These are phyloP conservation scores for Cephaloascus fragrans DNA, from an alignment of 805 yeast species.

Conservation along the genomic window DNA sequence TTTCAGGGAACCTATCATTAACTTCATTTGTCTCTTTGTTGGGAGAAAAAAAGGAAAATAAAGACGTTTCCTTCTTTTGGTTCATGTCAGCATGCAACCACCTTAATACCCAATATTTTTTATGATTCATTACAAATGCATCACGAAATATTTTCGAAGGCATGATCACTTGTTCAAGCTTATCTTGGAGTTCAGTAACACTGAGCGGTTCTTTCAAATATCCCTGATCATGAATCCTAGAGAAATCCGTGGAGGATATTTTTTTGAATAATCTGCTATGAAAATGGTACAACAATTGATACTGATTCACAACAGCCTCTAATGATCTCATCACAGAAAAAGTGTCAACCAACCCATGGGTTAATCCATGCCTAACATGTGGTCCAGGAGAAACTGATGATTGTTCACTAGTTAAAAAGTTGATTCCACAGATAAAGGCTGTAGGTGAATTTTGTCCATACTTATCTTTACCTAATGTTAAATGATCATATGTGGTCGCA, in stretches of 20 bases:
- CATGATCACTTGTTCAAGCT: conserved; percentile 4
- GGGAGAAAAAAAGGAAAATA: conserved; percentile 1
- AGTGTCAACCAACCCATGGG: background rate
- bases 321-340: background rate
- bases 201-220: conserved; percentile 20
- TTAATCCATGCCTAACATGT: background rate
- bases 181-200: background rate
- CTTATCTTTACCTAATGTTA: conserved; percentile 23
- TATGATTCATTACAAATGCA: conserved; percentile 8
- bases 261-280: background rate
- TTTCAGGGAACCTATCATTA: background rate
- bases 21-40: conserved; percentile 4
- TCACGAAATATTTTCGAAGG: conserved; percentile 7
- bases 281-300: background rate
- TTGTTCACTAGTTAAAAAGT: conserved; percentile 14
- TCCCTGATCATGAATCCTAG: conserved; percentile 15
- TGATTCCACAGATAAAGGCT: conserved; percentile 22
- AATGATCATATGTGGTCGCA: conserved; percentile 24
- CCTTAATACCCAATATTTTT: conserved; percentile 16
- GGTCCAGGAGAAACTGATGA: background rate
- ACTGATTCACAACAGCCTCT: background rate
- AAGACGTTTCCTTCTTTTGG: background rate
- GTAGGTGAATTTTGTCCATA: conserved; percentile 22
- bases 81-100: conserved; percentile 7
- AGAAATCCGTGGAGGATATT: conserved; percentile 2